Base-by-base conservation (phyloP, 1,284 basidiomycete genomes). In the Heterobasidion annosum region DNA sequence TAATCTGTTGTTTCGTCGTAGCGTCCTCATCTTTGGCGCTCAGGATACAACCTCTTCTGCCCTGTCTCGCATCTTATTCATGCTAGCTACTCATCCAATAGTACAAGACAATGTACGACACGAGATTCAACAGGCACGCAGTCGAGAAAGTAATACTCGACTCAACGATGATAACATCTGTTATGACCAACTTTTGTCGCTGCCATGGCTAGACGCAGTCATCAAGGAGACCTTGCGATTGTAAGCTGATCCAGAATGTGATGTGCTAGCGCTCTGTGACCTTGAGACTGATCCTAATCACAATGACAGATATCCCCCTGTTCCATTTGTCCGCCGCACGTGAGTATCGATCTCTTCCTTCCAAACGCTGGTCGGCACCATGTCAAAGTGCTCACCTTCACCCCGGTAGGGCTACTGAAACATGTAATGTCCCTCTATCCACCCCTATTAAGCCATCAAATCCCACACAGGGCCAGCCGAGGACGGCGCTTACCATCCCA, bases 171-270 rank as follows among this genome's bases (percentile, higher is more conserved):
- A 70, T 32, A 16, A 47, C 12, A 10, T 50, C 13, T 1, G 35
- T 12, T 50, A 50, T 15, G 48, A 50, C 34, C 35, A 50, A 18
- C 32, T 50, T n/a, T 37, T 15, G 33, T 16, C 8, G 8, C 34
- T 50, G 13, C 34, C 34, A 10, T 50, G 16, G 34, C 65, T 79
- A 1, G 75, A 79, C 57, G 73, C 75, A 1, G 70, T 77, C 2
- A 63, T 74, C 7, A 74, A 73, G 51, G 76, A 79, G 58, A 76
- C 74, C 4, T 60, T 78, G 51, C 63, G 76, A 52, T 54, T 77
- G 72, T 76, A 56, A 60, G 71, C 61, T 19, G 45, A 49, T 34
- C 15, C n/a, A 40, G 25, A 25, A 25, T 25, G 4, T 25, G 25
- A 1, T 25, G 3, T 25, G 25, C 25, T 25, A 25, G 3, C 25